Evolutionary conservation across 305 asterid genomes (phyloP), one percentile per base, ranked within the genome.

Genomic region (Rubia peregrina): DNA sequence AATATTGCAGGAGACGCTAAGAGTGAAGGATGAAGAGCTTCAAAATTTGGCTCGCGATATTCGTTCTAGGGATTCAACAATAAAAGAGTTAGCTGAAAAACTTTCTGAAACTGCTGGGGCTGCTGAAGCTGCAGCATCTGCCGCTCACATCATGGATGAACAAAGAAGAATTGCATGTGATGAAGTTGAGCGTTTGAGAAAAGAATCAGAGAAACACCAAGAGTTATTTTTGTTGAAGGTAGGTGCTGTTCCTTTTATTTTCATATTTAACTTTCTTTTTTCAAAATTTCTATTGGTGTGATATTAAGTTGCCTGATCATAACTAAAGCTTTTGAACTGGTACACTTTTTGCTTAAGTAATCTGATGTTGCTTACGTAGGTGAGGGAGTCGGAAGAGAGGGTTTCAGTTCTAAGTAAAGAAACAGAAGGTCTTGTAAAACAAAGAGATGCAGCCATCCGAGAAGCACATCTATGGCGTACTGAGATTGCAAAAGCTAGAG

Each of bases 401-500:
- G 72, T 82, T 69, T 73, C 65, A 73, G 72, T 69, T 82, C 80
- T 94, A 64, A 83, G 83, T 74, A 88, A 73, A 81, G 99, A 91
- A 79, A 87, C 85, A 77, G 96, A 88, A 65, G 86, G 89, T 74
- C 81, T 91, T 72, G 73, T 85, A 71, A 86, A 84, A 76, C 90
- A 91, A 74, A 86, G 93, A 74, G 98, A 88, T 78, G 83, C 87
- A 0, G 96, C 98, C 72, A 51, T 80, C 70, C 95, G 85, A 80
- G 99, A 94, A 83, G 95, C 98, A 70, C 96, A 88, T 80, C 69
- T 89, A 80, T 94, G 99, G 99, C 99, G 99, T 53, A 87, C 96
- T 36, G 99, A 94, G 83, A 90, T 94, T 61, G 99, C 86, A 59
- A 94, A 94, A 84, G 98, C 99, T 69, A 83, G 96, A 85, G 99